Evolutionary conservation across 345 rosid genomes (phyloP).

Genomic region (Gossypium raimondii): DNA sequence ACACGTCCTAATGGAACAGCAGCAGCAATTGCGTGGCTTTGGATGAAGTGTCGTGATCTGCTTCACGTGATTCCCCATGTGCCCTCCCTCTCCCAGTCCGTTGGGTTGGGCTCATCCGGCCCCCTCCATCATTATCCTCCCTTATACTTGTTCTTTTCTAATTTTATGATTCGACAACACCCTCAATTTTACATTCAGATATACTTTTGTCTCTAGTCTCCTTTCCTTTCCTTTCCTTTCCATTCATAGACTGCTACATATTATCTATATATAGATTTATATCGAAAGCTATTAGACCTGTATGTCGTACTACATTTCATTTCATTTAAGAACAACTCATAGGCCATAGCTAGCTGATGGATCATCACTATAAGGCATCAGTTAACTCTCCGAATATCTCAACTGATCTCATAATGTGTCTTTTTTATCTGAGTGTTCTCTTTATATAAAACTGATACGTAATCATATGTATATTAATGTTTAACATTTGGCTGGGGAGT

Average conservation of each 20-base stretch:
- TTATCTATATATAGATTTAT: neutral
- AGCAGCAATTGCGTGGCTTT: conserved; percentile 1
- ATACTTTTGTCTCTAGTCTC: neutral
- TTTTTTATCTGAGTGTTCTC: neutral
- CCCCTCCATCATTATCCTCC: too few species aligned
- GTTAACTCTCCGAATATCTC: neutral
- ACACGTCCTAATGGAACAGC: neutral
- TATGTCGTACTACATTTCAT: neutral
- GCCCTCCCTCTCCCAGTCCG: neutral
- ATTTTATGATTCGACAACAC: neutral
- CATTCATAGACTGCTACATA: neutral
- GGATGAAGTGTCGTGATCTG: neutral
- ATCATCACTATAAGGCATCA: neutral
- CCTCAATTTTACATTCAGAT: neutral
- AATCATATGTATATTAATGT: neutral
- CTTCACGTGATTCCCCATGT: conserved; percentile 13
- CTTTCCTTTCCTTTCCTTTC: neutral
- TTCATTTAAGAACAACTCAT: neutral
- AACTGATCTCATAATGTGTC: neutral
- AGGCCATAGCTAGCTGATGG: neutral
- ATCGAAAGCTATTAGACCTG: neutral
- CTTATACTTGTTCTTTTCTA: neutral
- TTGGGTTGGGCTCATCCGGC: neutral
- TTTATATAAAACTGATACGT: neutral
- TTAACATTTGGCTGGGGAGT: neutral